These are phyloP conservation scores for Suillus cothurnatus DNA, from an alignment of 768 basidiomycete species.

Conservation along the genomic window DNA sequence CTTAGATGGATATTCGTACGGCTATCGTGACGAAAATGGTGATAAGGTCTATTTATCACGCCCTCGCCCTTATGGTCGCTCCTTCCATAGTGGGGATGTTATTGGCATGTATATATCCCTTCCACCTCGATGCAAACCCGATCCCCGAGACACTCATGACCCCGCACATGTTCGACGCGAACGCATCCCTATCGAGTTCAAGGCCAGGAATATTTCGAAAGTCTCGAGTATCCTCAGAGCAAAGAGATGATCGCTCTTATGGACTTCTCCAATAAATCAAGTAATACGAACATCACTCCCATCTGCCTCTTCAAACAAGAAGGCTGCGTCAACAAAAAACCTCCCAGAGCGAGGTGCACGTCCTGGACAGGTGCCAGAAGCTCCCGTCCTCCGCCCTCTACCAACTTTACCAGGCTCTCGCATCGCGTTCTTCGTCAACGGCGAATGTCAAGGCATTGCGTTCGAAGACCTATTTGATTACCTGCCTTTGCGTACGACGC, in stretches of 20 bases:
- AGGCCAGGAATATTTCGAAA: slow-evolving; percentile 97
- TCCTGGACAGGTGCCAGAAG: slow-evolving; percentile 37
- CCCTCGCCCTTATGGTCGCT: slow-evolving; percentile 72
- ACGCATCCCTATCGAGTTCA: slow-evolving; percentile 92
- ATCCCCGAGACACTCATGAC: slow-evolving; percentile 68
- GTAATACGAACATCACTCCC: slow-evolving; percentile 56
- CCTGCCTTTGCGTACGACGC: slow-evolving; percentile 71
- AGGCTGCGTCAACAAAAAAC: slow-evolving; percentile 67
- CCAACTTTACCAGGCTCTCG: slow-evolving; percentile 71
- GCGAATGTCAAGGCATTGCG: slow-evolving; percentile 78
- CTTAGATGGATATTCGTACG: slow-evolving; percentile 92
- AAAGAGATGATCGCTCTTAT: slow-evolving; percentile 94
- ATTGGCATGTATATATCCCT: slow-evolving; percentile 93
- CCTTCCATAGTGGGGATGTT: slow-evolving; percentile 83
- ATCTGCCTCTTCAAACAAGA: slow-evolving; percentile 57
- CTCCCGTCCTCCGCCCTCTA: slow-evolving; percentile 57
- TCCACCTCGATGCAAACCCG: slow-evolving; percentile 63
- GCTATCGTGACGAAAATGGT: slow-evolving; percentile 87
- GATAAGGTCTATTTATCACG: slow-evolving; percentile 88
- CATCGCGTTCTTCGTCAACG: slow-evolving; percentile 92
- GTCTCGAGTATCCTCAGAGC: slow-evolving; percentile 80
- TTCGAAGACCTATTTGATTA: slow-evolving; percentile 91
- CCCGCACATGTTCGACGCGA: slow-evolving; percentile 85
- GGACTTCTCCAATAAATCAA: slow-evolving; percentile 69
- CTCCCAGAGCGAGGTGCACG: slow-evolving; percentile 56